Evolutionary conservation across 495 filamentous ascomycete genomes (phyloP), one percentile per base, ranked within the genome.

Genomic region (Penicillium odoratum): DNA sequence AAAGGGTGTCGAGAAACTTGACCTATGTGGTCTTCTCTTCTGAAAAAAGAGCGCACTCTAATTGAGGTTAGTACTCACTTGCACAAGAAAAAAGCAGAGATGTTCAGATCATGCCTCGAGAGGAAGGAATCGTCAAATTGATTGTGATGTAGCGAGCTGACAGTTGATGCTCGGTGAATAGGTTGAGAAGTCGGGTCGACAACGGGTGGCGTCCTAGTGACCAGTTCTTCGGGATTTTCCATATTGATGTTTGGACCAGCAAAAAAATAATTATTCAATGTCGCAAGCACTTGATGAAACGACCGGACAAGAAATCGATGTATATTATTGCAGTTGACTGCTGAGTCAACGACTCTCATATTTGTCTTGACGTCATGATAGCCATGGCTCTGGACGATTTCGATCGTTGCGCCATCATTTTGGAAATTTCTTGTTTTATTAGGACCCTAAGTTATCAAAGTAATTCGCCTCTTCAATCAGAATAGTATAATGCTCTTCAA

Each of bases 91-190:
- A 21, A 21, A 21, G 21, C 21, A 21, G 21, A 21, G 21, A 21
- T 4, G 11, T 10, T 4, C 7, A 18, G n/a, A 16, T 33, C 10
- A 7, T 49, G 33, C 47, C 47, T 30, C 3, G 47, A 49, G 6
- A 29, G 4, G 7, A 49, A 49, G 0, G 47, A 49, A 49, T 49
- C 47, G 9, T 49, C 11, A 16, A 49, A 49, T 49, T 49, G 6
- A 49, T 49, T 49, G n/a, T 49, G 47, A 9, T 49, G 47, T 15
- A 49, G 47, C 8, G 47, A 33, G 11, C 47, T 49, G n/a, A 33
- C 30, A 33, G 47, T 49, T 16, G 47, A 49, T 33, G 47, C 8
- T 49, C 47, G 47, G 47, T 49, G 29, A 7, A 49, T 33, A 26
- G 18, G 7, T 10, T 11, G 18, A 3, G 43, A 7, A 18, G 43